Evolutionary conservation across 495 filamentous ascomycete species (phyloP), one percentile per base, ranked within the genome.

Genomic region (Hypoxylon fragiforme): DNA sequence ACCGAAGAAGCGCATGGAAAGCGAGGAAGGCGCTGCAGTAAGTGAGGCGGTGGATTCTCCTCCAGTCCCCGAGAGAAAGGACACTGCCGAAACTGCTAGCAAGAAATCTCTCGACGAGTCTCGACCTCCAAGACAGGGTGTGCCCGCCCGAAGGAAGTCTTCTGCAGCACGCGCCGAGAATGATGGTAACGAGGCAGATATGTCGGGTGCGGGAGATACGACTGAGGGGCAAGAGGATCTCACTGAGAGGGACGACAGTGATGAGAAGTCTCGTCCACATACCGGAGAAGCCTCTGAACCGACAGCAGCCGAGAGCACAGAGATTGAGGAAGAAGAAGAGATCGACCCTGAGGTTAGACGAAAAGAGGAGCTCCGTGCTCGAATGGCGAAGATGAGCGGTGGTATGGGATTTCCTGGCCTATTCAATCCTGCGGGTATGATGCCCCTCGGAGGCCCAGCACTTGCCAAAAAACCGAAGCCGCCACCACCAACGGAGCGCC

Each of bases 371-470:
- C 75, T 98, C 44, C 84, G 95, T 34, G 91, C 91, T 43, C 84
- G 94, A 54, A 97, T 98, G 90, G 92, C 92, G 18, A 96, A 95
- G 72, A 95, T 98, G 89, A 94, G 91, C 57, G 94, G 95, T 53
- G 94, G 94, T 12, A 96, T 96, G 91, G 91, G 92, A 12, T 92
- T 96, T 86, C 85, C 90, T 68, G 91, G 92, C 38, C 92, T 97
- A 81, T 94, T 96, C 70, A 90, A 90, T 8, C 80, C 86, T 20
- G 87, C 90, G 43, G 81, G 81, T 20, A 86, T 88, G 42, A 84
- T 94, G 70, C 63, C 81, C 7, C 70, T 74, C 65, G 71, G 59
- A 67, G 80, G 69, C 71, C 74, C 80, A 44, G 72, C 83, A n/a
- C 73, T 77, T 12, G 62, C 68, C 37, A 84, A 84, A 57, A 90